Evolutionary conservation across 768 basidiomycete genomes (phyloP).

Genomic region (Tylopilus felleus): DNA sequence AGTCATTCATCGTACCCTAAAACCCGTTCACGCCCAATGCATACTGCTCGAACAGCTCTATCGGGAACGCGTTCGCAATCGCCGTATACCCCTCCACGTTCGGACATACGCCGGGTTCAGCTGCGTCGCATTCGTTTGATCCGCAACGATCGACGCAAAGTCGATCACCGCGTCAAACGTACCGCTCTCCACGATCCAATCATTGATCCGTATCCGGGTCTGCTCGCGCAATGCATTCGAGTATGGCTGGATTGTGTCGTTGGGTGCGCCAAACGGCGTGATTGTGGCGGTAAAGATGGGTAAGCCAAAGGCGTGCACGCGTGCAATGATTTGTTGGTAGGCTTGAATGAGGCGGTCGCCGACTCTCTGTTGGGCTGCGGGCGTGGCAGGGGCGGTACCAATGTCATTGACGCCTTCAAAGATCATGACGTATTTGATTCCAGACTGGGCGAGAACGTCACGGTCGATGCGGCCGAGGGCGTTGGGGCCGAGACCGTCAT

Average conservation of each 20-base stretch:
- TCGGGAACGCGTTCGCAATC: conserved; percentile 1
- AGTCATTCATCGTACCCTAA: conserved; percentile 1
- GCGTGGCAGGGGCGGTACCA: not conserved
- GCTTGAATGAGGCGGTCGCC: not conserved
- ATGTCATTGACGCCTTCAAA: conserved; percentile 13
- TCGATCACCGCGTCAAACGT: conserved; percentile 3
- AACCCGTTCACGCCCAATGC: not conserved
- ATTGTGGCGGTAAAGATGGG: conserved; percentile 7
- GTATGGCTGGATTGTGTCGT: not conserved
- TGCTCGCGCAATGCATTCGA: not conserved
- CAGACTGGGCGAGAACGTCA: conserved; percentile 1
- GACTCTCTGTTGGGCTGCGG: too few relatives aligned
- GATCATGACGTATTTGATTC: conserved; percentile 6
- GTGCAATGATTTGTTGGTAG: not conserved
- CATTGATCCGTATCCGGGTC: conserved; percentile 1
- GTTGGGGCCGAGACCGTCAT: not conserved
- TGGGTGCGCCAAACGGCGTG: not conserved
- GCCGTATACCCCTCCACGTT: conserved; percentile 4
- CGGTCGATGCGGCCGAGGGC: not conserved
- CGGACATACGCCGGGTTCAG: not conserved
- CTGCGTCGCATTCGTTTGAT: conserved; percentile 2
- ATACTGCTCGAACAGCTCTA: not conserved
- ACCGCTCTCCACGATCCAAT: not conserved
- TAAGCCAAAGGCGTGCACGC: not conserved
- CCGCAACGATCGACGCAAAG: conserved; percentile 8